These are phyloP conservation scores for Fomitopsis palustris DNA, from an alignment of 1,284 basidiomycete species.

Conservation along the genomic window DNA sequence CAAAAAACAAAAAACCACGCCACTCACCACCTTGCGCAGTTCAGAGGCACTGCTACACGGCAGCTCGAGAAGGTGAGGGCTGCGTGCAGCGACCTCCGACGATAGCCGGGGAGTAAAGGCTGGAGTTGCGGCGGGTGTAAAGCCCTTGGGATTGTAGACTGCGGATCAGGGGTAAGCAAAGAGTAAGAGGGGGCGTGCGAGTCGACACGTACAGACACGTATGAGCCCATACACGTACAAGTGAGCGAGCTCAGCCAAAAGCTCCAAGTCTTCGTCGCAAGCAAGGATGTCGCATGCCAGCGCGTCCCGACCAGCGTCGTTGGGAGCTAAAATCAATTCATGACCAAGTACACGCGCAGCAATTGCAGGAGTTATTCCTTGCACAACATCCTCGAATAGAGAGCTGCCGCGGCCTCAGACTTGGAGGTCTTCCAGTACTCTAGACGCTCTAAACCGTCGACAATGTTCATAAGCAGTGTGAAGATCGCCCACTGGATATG, in stretches of 20 bases:
- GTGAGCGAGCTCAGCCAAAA: conserved; percentile 3
- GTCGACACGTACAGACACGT: conserved; percentile 1
- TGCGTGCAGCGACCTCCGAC: conserved; percentile 4
- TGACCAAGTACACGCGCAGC: no score
- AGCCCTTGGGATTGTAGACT: conserved; percentile 9
- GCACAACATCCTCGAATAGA: no score
- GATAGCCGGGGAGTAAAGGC: conserved; percentile 2
- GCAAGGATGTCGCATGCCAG: conserved; percentile 4
- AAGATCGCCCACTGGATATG: no score
- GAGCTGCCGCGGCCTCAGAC: no score
- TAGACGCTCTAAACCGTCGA: no score
- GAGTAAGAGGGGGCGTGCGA: not conserved
- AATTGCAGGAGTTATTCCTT: no score
- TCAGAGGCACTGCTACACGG: conserved; percentile 1
- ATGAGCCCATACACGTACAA: conserved; percentile 8
- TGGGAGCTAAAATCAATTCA: not conserved
- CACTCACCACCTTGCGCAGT: conserved; percentile 9
- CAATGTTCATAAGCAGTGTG: no score
- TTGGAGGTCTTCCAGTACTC: no score
- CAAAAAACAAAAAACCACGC: no score
- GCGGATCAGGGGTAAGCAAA: not conserved
- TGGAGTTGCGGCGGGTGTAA: conserved; percentile 6
- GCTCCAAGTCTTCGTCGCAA: not conserved
- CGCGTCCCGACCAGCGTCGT: conserved; percentile 4
- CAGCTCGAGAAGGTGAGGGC: not conserved